Conservation (phyloP, 2,329 filamentous ascomycete genomes). For the Claviceps sorghi region DNA sequence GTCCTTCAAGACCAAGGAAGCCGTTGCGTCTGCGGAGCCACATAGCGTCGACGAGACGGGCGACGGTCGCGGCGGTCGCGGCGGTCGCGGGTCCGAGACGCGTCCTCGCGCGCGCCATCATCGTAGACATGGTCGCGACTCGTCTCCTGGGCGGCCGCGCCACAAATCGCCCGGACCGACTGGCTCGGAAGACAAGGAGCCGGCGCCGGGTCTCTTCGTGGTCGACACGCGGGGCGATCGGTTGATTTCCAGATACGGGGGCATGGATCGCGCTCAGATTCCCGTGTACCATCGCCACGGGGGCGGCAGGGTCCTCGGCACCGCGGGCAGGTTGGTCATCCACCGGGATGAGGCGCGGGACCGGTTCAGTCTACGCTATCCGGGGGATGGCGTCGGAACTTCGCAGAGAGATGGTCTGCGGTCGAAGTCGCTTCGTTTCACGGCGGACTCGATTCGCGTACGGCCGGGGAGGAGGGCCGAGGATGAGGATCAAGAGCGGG, state of each 20-base stretch:
- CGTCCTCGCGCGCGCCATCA: slow-evolving; percentile 4
- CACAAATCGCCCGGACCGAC: background rate
- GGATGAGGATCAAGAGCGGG: slow-evolving; percentile 10
- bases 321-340: slow-evolving; percentile 44
- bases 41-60: slow-evolving; percentile 4
- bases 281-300: slow-evolving; percentile 58
- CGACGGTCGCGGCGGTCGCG: slow-evolving; percentile 5
- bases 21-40: slow-evolving; percentile 20
- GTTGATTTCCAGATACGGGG: slow-evolving; percentile 57
- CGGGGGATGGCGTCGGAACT: slow-evolving; percentile 22
- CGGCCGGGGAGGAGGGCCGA: slow-evolving; percentile 13
- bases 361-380: slow-evolving; percentile 34
- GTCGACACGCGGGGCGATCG: slow-evolving; percentile 65
- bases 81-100: slow-evolving; percentile 4
- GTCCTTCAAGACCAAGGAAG: slow-evolving; percentile 47
- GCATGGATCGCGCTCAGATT: slow-evolving; percentile 53
- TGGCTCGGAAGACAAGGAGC: slow-evolving; percentile 1
- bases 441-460: slow-evolving; percentile 26
- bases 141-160: background rate
- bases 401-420: slow-evolving; percentile 33
- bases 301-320: slow-evolving; percentile 55
- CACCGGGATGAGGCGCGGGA: slow-evolving; percentile 48
- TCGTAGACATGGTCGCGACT: background rate
- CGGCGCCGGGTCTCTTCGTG: slow-evolving; percentile 29
- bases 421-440: slow-evolving; percentile 22